These are phyloP conservation scores for Blastobotrys illinoisensis DNA, from an alignment of 1,139 yeast genomes.

Conservation along the genomic window DNA sequence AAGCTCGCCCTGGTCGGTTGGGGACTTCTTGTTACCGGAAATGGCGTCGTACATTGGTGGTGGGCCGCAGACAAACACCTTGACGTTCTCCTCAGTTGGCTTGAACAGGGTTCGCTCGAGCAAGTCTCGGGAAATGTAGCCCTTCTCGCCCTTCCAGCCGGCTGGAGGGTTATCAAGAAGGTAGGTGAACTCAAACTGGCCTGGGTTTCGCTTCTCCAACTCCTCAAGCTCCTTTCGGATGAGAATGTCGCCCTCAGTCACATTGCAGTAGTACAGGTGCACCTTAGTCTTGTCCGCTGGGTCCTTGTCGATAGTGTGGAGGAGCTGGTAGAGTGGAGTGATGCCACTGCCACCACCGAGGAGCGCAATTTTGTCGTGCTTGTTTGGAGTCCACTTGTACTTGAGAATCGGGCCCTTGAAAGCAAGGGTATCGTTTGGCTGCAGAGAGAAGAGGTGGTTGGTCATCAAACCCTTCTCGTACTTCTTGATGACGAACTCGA, in stretches of 20 bases:
- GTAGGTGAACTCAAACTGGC: slow-evolving; percentile 69
- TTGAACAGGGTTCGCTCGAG: slow-evolving; percentile 50
- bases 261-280: slow-evolving; percentile 72
- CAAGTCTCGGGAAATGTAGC: slow-evolving; percentile 69
- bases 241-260: slow-evolving; percentile 70
- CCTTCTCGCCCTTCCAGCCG: slow-evolving; percentile 50
- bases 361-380: slow-evolving; percentile 71
- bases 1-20: slow-evolving; percentile 92
- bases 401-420: slow-evolving; percentile 94
- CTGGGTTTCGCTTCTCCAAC: slow-evolving; percentile 59
- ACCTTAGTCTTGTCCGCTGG: slow-evolving; percentile 84
- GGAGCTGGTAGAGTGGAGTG: slow-evolving; percentile 86
- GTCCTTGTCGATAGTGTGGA: slow-evolving; percentile 45
- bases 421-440: slow-evolving; percentile 73
- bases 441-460: slow-evolving; percentile 62
- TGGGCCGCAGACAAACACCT: slow-evolving; percentile 88
- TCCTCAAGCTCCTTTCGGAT: slow-evolving; percentile 69
- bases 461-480: slow-evolving; percentile 85
- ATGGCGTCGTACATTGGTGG: slow-evolving; percentile 77
- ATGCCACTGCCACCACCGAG: slow-evolving; percentile 97
- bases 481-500: slow-evolving; percentile 78
- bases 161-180: slow-evolving; percentile 65
- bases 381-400: slow-evolving; percentile 89
- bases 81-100: slow-evolving; percentile 53
- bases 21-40: slow-evolving; percentile 81